Base-by-base conservation (phyloP, 2,329 filamentous ascomycete species). In the Tolypocladium endophyticum region DNA sequence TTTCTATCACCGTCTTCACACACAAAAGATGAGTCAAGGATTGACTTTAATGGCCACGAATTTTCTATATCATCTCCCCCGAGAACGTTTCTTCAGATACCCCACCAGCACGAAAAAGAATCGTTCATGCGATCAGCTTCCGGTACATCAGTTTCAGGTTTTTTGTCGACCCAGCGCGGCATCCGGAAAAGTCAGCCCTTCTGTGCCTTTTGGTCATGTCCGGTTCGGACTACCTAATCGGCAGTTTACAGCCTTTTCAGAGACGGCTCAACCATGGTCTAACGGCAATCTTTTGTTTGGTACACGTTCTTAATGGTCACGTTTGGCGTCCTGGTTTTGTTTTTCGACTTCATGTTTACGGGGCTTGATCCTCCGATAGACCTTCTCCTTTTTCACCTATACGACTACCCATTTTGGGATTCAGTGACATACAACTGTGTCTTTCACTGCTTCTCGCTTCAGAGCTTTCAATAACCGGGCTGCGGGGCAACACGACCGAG, bases 11-110 rank as follows among this genome's bases (percentile, higher is more conserved):
- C 28, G 30, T 35, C 50, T 30, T 53, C 50, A 33, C 18, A 53
- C 50, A 59, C 16, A 41, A 61, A 65, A 62, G 59, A 36, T 36
- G 41, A 58, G 57, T 58, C 59, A 55, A 47, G 59, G 56, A 55
- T 59, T 55, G 60, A 62, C 61, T 70, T 69, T 70, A 66, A 73
- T 66, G 68, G 66, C 65, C 62, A 74, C 66, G 70, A 72, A 68
- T 69, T 69, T 70, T 67, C 63, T 65, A 67, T 59, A 64, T 36
- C 65, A 65, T 67, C 68, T 67, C 61, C 63, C 66, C 63, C 66
- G 65, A 71, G 66, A 65, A 72, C 70, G 69, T 67, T 68, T 68
- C 65, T 70, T 71, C 70, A 72, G 72, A 75, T 74, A 75, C 73
- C 72, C 71, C 72, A 41, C 54, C 67, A 68, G 64, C 69, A 73